Conservation (phyloP, 768 basidiomycete species). For the Mycena galericulata region DNA sequence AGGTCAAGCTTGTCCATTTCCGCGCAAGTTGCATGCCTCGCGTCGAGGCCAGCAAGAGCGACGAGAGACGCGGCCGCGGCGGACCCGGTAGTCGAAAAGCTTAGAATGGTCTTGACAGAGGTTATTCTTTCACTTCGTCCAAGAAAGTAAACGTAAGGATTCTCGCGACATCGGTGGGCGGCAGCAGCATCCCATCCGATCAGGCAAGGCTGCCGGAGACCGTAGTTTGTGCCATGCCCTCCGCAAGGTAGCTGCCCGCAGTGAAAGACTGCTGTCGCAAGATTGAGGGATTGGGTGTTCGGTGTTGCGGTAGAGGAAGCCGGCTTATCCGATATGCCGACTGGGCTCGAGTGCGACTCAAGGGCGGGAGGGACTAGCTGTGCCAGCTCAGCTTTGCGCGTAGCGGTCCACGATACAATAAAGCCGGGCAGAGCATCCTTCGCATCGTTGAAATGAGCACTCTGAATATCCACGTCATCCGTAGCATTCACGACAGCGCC, state of each 20-base stretch:
- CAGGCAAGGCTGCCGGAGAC: neutral
- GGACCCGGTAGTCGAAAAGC: constrained; percentile 7
- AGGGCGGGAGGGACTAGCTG: neutral
- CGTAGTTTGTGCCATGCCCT: neutral
- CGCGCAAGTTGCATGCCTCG: neutral
- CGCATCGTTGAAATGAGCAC: constrained; percentile 23
- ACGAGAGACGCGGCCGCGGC: constrained; percentile 16
- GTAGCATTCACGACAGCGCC: constrained; percentile 15
- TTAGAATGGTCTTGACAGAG: constrained; percentile 15
- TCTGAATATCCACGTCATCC: constrained; percentile 6
- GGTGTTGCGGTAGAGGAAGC: neutral
- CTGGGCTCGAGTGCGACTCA: neutral
- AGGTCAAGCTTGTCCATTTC: constrained; percentile 27
- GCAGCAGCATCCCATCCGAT: constrained; percentile 20
- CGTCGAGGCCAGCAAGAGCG: constrained; percentile 3
- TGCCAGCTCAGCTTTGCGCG: constrained; percentile 2
- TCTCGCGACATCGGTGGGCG: constrained; percentile 3
- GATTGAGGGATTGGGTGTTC: neutral
- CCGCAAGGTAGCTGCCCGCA: neutral
- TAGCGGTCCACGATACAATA: neutral
- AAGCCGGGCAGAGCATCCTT: constrained; percentile 3
- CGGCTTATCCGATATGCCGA: neutral
- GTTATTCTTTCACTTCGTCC: neutral
- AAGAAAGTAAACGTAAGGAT: neutral
- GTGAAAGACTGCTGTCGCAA: constrained; percentile 2